Evolutionary conservation across 2,329 filamentous ascomycete genomes (phyloP).

Genomic region (Neofusicoccum sp.): DNA sequence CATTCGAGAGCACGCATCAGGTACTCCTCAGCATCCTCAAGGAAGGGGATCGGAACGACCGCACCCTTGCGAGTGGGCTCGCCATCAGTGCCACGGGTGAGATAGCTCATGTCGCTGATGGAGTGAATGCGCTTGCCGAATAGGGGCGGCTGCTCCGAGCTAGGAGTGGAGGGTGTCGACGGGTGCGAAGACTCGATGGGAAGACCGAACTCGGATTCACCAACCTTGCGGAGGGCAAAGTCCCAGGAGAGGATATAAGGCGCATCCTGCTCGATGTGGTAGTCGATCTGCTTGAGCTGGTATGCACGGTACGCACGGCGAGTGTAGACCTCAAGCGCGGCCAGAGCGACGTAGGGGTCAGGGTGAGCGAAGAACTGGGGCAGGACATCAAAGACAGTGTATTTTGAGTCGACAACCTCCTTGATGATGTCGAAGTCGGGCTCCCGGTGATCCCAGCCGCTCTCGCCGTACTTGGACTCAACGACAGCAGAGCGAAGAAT

Average conservation of each 20-base stretch:
- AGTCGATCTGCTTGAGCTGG: constrained; percentile 82
- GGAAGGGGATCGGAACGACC: constrained; percentile 86
- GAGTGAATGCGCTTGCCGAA: constrained; percentile 76
- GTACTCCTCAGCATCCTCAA: constrained; percentile 85
- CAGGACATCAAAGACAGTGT: constrained; percentile 95
- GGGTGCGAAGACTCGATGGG: constrained; percentile 76
- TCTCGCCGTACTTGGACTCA: constrained; percentile 96
- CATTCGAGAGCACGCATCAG: constrained; percentile 80
- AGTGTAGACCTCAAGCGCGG: constrained; percentile 92
- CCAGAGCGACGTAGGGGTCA: constrained; percentile 90
- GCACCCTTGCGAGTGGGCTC: constrained; percentile 89
- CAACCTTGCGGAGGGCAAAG: constrained; percentile 90
- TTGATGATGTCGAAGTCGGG: constrained; percentile 88
- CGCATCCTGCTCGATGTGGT: constrained; percentile 73
- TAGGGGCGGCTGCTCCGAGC: constrained; percentile 57
- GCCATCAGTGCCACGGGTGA: constrained; percentile 65
- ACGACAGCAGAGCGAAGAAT: constrained; percentile 94
- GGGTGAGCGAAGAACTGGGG: constrained; percentile 93
- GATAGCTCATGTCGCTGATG: constrained; percentile 94
- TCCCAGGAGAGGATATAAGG: constrained; percentile 89
- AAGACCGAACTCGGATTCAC: constrained; percentile 84
- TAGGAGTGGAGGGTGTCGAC: constrained; percentile 68
- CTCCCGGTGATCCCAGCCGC: constrained; percentile 92
- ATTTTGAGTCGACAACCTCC: constrained; percentile 97
- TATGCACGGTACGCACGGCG: constrained; percentile 97